A percentile compares a stretch with the other conserved stretches of the same genome.
Conservation (phyloP, 2,329 filamentous ascomycete genomes). For the Conoideocrella luteorostrata region DNA sequence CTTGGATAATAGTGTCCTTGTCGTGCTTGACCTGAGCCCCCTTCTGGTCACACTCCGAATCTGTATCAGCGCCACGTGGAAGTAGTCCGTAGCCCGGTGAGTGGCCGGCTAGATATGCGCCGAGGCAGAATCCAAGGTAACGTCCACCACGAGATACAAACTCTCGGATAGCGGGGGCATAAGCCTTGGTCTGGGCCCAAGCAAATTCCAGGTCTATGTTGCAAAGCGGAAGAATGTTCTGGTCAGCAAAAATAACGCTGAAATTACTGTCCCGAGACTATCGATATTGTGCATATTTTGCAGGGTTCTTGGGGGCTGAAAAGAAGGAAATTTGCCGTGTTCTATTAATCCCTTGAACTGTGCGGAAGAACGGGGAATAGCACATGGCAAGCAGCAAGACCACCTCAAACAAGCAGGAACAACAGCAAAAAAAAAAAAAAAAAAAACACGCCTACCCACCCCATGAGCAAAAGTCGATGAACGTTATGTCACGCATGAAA, state of each 20-base stretch:
- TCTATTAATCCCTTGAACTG: too few relatives aligned
- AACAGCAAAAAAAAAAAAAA: background rate
- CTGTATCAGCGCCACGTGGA: conserved; percentile 10
- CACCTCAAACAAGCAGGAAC: background rate
- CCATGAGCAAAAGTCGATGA: background rate
- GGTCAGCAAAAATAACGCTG: too few relatives aligned
- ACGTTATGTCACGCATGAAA: background rate
- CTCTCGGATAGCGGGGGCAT: conserved; percentile 11
- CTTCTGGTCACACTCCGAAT: conserved; percentile 11
- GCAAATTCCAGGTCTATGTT: conserved; percentile 15
- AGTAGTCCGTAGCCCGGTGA: conserved; percentile 17
- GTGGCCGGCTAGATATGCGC: conserved; percentile 20
- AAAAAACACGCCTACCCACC: background rate
- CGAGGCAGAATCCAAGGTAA: conserved; percentile 22
- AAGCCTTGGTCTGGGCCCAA: conserved; percentile 14
- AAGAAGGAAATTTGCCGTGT: too few relatives aligned
- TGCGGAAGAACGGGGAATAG: too few relatives aligned
- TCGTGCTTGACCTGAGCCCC: conserved; percentile 15
- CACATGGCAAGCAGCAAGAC: background rate
- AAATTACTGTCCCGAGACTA: background rate
- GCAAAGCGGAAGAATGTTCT: background rate
- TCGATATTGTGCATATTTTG: background rate
- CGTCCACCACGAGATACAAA: conserved; percentile 18
- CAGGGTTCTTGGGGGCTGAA: background rate
- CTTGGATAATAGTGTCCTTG: conserved; percentile 17